These are phyloP conservation scores for Lantana camara DNA, from an alignment of 257 asterid genomes.

Conservation along the genomic window DNA sequence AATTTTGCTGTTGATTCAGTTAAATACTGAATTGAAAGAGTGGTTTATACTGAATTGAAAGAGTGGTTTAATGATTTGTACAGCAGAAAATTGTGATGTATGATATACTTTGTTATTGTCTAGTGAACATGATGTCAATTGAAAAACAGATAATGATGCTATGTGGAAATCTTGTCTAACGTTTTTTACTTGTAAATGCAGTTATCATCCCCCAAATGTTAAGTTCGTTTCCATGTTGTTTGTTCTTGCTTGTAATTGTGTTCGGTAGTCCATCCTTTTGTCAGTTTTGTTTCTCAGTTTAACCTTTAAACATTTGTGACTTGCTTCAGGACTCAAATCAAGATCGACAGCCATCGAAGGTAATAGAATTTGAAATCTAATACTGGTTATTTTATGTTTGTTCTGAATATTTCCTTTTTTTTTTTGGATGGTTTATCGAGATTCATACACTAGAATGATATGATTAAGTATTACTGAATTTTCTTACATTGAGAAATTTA, in stretches of 20 bases:
- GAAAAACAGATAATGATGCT: too few species aligned
- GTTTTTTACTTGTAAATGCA: slow-evolving; percentile 11
- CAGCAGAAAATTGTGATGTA: too few species aligned
- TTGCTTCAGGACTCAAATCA: slow-evolving; percentile 55
- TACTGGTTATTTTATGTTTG: not conserved
- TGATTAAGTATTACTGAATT: not conserved
- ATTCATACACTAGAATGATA: not conserved
- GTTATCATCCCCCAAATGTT: not conserved
- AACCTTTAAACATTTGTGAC: slow-evolving; percentile 21
- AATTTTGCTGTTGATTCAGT: not conserved
- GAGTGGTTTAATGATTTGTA: not conserved
- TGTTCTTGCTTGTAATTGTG: slow-evolving; percentile 10
- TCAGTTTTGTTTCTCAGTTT: slow-evolving; percentile 13
- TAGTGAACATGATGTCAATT: too few species aligned
- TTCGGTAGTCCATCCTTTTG: slow-evolving; percentile 10
- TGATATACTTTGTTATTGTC: too few species aligned
- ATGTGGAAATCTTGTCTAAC: not conserved
- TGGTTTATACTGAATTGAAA: not conserved
- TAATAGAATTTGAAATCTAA: slow-evolving; percentile 25
- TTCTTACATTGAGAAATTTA: slow-evolving; percentile 23
- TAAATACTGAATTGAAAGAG: too few species aligned
- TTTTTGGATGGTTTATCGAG: too few species aligned
- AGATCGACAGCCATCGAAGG: slow-evolving; percentile 56
- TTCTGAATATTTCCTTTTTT: not conserved
- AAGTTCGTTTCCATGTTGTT: not conserved